Evolutionary conservation across 305 asterid species (phyloP).

Genomic region (Rubia balearica): DNA sequence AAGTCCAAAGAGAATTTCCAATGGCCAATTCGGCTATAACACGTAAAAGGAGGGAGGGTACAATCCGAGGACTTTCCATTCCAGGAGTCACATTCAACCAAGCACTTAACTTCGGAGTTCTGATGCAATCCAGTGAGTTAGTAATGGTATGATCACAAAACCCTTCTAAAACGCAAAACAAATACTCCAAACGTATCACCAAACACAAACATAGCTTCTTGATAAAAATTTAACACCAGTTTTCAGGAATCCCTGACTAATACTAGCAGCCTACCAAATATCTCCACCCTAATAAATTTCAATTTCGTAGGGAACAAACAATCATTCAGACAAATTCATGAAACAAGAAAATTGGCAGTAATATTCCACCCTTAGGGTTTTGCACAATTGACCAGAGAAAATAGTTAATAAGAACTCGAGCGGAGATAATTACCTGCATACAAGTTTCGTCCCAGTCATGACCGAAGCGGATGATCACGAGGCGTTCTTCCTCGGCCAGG

Average conservation of each 20-base stretch:
- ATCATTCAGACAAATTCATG: neutral
- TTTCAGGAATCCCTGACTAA: neutral
- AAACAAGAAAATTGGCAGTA: neutral
- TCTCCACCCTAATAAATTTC: neutral
- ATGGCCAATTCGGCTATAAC: too few species aligned
- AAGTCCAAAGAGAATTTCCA: too few species aligned
- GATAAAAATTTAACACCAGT: neutral
- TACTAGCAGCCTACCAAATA: too few species aligned
- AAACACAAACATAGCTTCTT: neutral
- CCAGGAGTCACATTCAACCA: neutral
- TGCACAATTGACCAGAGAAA: neutral
- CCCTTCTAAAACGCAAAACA: too few species aligned
- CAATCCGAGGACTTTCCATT: too few species aligned
- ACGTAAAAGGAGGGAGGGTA: too few species aligned
- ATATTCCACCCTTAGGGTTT: conserved; percentile 7
- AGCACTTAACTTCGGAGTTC: neutral
- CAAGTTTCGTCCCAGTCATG: conserved; percentile 76
- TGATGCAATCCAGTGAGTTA: too few species aligned
- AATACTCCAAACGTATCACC: neutral
- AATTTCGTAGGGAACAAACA: neutral
- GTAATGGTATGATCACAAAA: too few species aligned
- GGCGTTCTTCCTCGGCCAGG: conserved; percentile 92
- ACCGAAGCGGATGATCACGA: conserved; percentile 68
- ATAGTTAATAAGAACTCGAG: neutral
- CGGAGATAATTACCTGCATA: conserved; percentile 42